phyloP scores from a whole-genome alignment of 176 grass and related monocot species.

The Phoenix roebelenii region DNA sequence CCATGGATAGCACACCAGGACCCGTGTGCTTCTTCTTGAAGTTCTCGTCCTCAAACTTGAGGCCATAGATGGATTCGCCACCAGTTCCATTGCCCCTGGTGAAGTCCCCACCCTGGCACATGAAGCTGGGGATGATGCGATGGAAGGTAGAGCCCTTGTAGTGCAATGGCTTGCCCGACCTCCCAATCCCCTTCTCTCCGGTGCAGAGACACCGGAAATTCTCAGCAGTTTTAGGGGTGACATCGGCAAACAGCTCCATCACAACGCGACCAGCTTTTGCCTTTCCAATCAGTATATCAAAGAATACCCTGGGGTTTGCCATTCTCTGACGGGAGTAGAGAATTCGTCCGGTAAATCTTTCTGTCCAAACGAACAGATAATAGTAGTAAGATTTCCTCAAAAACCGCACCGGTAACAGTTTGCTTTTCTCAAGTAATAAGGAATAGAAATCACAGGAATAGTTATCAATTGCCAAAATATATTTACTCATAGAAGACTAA shows the following conservation, averaged over 20 bases:
- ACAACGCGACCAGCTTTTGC: slow-evolving; percentile 42
- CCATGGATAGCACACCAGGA: slow-evolving; percentile 63
- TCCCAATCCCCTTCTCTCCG: slow-evolving; percentile 44
- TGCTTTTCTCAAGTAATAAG: too few relatives aligned
- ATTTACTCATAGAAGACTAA: too few relatives aligned
- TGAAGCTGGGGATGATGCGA: slow-evolving; percentile 62
- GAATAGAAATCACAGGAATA: too few relatives aligned
- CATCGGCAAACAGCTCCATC: slow-evolving; percentile 69
- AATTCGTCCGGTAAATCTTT: background rate
- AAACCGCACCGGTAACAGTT: too few relatives aligned
- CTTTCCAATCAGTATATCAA: slow-evolving; percentile 64
- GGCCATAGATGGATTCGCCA: slow-evolving; percentile 69
- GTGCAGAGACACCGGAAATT: slow-evolving; percentile 81
- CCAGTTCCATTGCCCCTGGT: slow-evolving; percentile 69
- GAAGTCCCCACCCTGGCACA: slow-evolving; percentile 88
- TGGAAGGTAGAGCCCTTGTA: slow-evolving; percentile 75
- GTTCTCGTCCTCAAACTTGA: slow-evolving; percentile 64
- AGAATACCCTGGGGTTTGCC: slow-evolving; percentile 80
- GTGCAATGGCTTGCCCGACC: slow-evolving; percentile 48
- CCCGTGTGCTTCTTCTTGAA: slow-evolving; percentile 50
- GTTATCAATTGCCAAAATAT: too few relatives aligned
- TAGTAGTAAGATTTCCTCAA: too few relatives aligned
- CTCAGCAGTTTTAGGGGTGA: slow-evolving; percentile 47
- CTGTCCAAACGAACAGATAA: background rate
- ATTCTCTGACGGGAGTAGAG: background rate